These are phyloP conservation scores for Volvariella volvacea DNA, from an alignment of 1,284 basidiomycete genomes.

Conservation along the genomic window DNA sequence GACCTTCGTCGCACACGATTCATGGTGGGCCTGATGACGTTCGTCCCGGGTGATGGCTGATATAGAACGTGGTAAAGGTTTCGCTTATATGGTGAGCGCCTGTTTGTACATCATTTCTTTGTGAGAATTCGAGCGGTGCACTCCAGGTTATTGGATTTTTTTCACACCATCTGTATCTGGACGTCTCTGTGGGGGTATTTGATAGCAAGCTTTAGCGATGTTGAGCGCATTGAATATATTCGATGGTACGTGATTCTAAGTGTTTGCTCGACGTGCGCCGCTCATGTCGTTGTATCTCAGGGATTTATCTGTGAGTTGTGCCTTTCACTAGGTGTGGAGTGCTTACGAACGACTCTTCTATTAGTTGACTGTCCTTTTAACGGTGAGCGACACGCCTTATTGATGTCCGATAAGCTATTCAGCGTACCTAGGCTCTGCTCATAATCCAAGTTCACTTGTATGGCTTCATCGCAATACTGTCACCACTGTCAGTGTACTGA, in stretches of 20 bases:
- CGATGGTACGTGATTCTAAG: neutral
- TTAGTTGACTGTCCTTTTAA: constrained; percentile 39
- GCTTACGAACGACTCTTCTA: too few relatives aligned
- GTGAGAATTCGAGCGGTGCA: neutral
- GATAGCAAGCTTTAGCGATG: neutral
- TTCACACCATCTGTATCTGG: neutral
- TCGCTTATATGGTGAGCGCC: neutral
- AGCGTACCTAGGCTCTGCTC: constrained; percentile 21
- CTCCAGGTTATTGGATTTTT: neutral
- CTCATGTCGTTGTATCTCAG: too few relatives aligned
- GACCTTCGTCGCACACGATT: neutral
- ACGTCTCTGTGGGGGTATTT: neutral
- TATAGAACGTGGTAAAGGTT: too few relatives aligned
- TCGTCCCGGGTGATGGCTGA: too few relatives aligned
- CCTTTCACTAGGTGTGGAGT: too few relatives aligned
- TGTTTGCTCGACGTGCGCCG: neutral
- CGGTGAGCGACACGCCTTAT: constrained; percentile 20
- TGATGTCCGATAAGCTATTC: neutral
- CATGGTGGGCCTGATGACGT: too few relatives aligned
- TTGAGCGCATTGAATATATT: neutral
- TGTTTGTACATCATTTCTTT: neutral
- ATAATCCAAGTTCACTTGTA: constrained; percentile 36
- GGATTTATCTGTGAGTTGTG: constrained; percentile 3
- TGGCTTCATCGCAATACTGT: constrained; percentile 2
- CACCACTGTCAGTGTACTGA: too few relatives aligned